Evolutionary conservation across 148 eudicot genomes (phyloP), one percentile per base, ranked within the genome.

Genomic region (Amaranthus cruentus): DNA sequence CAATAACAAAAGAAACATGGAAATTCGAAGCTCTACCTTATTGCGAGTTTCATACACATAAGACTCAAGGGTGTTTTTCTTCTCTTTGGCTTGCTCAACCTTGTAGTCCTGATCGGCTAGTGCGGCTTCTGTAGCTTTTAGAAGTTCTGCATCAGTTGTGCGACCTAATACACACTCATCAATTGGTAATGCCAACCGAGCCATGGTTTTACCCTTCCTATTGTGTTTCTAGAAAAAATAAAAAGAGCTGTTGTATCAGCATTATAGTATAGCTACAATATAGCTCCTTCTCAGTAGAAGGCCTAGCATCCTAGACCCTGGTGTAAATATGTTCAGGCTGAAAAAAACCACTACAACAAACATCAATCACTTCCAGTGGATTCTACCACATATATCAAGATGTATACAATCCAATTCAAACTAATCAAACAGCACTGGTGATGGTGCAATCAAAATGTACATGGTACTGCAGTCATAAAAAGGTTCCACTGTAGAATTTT

Each of bases 21-120:
- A 56, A 15, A 66, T 61, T 21, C 59, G 3, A 62, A 55, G 56
- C 55, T 48, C 12, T 86, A 94, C 99, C 99, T 95, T 95, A 77
- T 77, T 91, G 69, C 99, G 92, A 55, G 96, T 88, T 71, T 90
- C 99, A 62, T 95, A 95, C 62, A 95, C 99, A 84, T 83, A 95
- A 69, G 97, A 83, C 83, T 95, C 99, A 68, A 95, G 80, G 3
- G 85, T 65, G 74, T 95, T 95, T 77, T 89, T 95, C 88, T 85
- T 90, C 55, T 95, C 99, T 88, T 95, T 90, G 53, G 96, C 92
- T 79, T 83, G 89, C 76, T 95, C 99, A 75, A 91, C 85, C 76
- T 84, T 82, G 65, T 63, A 73, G 80, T 95, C 99, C 72, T 91
- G 96, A 71, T 86, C 84, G 15, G 88, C 77, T 79, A 95, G 84